Evolutionary conservation across 306 rosid genomes (phyloP).

Genomic region (Quercus engelmannii): DNA sequence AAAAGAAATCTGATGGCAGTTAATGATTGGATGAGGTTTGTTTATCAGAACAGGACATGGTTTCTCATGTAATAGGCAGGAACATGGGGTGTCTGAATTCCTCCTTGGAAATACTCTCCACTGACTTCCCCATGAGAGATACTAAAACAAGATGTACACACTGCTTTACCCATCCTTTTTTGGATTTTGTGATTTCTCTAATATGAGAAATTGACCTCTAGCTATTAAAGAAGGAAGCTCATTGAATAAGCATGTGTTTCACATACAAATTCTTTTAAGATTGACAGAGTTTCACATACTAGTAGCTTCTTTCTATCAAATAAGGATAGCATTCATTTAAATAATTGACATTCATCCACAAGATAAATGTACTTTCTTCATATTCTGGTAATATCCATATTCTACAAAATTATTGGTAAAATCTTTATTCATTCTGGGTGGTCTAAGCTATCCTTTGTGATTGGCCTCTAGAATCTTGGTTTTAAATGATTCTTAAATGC

Average conservation of each 20-base stretch:
- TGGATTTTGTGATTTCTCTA: neutral
- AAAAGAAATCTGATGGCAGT: too few relatives aligned
- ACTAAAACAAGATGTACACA: neutral
- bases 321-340: neutral
- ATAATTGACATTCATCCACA: neutral
- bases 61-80: neutral
- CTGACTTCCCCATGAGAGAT: neutral
- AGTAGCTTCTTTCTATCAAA: neutral
- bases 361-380: neutral
- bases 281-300: neutral
- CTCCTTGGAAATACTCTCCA: neutral
- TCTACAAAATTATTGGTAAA: neutral
- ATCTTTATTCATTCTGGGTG: neutral
- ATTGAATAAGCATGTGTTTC: too few relatives aligned
- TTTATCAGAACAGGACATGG: neutral
- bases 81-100: neutral
- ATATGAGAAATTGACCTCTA: neutral
- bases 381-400: too few relatives aligned
- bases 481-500: neutral
- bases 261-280: neutral
- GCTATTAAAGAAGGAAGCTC: neutral
- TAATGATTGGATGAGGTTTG: too few relatives aligned
- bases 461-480: neutral
- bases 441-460: neutral
- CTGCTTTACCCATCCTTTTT: neutral